phyloP scores from a whole-genome alignment of 495 filamentous ascomycete species.

The Aspergillus sclerotiicarbonarius region DNA sequence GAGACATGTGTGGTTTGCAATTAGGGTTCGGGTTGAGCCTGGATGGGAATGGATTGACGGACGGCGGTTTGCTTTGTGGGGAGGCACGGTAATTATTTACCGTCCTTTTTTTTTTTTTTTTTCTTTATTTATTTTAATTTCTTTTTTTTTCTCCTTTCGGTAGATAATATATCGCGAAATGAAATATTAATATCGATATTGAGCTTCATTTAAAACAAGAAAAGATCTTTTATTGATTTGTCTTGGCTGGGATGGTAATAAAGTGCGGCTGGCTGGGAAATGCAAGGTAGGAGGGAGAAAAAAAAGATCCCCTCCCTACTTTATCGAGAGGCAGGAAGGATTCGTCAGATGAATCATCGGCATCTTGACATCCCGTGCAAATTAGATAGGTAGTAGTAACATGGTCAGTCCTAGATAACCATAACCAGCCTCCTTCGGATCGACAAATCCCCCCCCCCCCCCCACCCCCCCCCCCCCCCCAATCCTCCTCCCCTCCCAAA shows the following conservation, averaged over 20 bases:
- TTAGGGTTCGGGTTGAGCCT: conserved; percentile 10
- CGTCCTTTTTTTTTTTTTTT: background rate
- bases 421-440: conserved; percentile 7
- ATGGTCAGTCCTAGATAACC: background rate
- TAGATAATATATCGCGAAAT: background rate
- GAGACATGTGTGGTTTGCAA: conserved; percentile 12
- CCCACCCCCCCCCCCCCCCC: conserved; percentile 3
- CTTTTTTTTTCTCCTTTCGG: background rate
- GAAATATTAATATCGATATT: too few relatives aligned
- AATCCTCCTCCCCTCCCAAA: conserved; percentile 8
- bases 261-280: too few relatives aligned
- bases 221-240: too few relatives aligned
- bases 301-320: too few relatives aligned
- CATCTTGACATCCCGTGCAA: too few relatives aligned
- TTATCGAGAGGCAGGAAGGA: too few relatives aligned
- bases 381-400: too few relatives aligned
- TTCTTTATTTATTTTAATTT: background rate
- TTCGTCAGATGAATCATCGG: too few relatives aligned
- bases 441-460: conserved; percentile 10
- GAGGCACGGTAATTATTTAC: background rate
- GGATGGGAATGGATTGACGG: conserved; percentile 2
- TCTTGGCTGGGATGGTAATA: too few relatives aligned
- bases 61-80: background rate
- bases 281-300: too few relatives aligned
- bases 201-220: too few relatives aligned